These are phyloP conservation scores for Aspergillus versicolor DNA, from an alignment of 2,329 filamentous ascomycete species.

Conservation along the genomic window DNA sequence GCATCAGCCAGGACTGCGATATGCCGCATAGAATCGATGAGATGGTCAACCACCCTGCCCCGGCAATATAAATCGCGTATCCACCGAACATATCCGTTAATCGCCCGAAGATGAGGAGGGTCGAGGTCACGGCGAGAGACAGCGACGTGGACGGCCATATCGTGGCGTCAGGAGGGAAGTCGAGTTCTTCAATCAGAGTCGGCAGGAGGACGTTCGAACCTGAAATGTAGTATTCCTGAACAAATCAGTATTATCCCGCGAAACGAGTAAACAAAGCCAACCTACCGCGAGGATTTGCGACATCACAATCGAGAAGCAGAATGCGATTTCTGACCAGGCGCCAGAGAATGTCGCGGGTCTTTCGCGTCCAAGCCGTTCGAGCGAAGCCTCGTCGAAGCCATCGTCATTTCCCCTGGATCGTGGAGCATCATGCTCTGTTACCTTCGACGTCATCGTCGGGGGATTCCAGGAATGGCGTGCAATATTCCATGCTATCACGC, in stretches of 20 bases:
- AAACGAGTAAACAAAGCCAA: constrained; percentile 1
- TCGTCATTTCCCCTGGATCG: constrained; percentile 18
- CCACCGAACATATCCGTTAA: constrained; percentile 63
- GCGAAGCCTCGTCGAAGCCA: neutral
- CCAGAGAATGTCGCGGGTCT: constrained; percentile 58
- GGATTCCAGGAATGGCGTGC: neutral
- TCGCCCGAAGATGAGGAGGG: constrained; percentile 55
- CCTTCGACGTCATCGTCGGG: neutral
- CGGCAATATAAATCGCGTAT: constrained; percentile 63
- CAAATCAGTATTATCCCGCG: neutral
- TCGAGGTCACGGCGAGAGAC: constrained; percentile 49
- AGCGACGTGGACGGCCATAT: constrained; percentile 57
- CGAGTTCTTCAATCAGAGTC: constrained; percentile 58
- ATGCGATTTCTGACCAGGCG: constrained; percentile 58
- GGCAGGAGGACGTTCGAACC: constrained; percentile 72
- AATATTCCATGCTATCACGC: neutral
- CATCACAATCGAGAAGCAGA: constrained; percentile 61
- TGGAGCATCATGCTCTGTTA: constrained; percentile 11
- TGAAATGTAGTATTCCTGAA: constrained; percentile 70
- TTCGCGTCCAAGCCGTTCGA: constrained; percentile 63
- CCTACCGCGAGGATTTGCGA: constrained; percentile 62
- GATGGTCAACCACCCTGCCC: constrained; percentile 61
- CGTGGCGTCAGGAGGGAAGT: constrained; percentile 65
- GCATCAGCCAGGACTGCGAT: constrained; percentile 65
- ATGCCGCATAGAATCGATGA: constrained; percentile 73